Evolutionary conservation across 2,329 filamentous ascomycete genomes (phyloP), one percentile per base, ranked within the genome.

Genomic region (Penicillium sp.): DNA sequence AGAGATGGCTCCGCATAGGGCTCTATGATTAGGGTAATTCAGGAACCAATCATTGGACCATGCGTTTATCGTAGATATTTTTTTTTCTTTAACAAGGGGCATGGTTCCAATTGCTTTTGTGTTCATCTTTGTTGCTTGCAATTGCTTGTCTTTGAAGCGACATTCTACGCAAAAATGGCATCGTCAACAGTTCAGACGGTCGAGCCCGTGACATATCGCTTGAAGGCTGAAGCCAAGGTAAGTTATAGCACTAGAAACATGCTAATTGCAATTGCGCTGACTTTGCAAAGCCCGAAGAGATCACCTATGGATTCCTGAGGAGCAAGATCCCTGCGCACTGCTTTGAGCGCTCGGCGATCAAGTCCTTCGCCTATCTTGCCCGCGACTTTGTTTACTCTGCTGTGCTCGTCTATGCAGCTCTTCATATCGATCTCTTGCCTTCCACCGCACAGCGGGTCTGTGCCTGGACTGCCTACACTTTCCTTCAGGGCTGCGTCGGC

Each of bases 401-500:
- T 43, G 38, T 58, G 0, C 58, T 66, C 4, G 58, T 66, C 12
- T 66, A 37, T 10, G 52, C 59, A 7, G 60, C 64, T 48, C 54
- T 63, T n/a, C 53, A 64, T 35, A 66, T 66, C 43, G 60, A 64
- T 43, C 54, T 55, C 28, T 39, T 66, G 42, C 60, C 60, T 2
- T 49, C 57, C 2, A 50, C 60, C 12, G 22, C 48, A 34, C 48
- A 60, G 38, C 64, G 58, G 4, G 62, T 53, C 28, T 50, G 47
- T 20, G 60, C 60, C 15, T 66, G 64, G 64, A 50, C 56, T 11
- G 39, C 57, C 4, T 66, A 66, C 49, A 54, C 54, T 35, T 64
- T 66, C n/a, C 11, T 60, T 20, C 64, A 66, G 45, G 64, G 64
- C 48, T 64, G 62, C 35, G 64, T 66, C 15, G 60, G 62, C 5